These are phyloP conservation scores for Calamus simplicifolius DNA, from an alignment of 176 grass and related monocot genomes.

Conservation along the genomic window DNA sequence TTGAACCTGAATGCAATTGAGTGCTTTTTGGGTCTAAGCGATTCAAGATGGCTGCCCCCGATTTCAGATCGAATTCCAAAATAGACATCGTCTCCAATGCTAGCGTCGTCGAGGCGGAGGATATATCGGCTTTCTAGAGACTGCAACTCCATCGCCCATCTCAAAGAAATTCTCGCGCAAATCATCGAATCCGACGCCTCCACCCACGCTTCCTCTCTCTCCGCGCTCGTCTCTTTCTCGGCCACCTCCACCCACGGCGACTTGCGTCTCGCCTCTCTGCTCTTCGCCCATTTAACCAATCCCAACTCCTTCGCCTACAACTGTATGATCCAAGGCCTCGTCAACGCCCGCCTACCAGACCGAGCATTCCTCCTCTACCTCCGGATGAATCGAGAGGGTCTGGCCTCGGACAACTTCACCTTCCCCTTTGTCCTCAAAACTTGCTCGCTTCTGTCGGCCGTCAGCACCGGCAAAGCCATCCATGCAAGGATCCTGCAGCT, in stretches of 20 bases:
- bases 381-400: background rate
- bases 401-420: slow-evolving; percentile 11
- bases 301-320: slow-evolving; percentile 9
- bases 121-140: background rate
- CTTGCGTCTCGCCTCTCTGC: background rate
- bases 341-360: background rate
- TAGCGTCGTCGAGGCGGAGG: too few relatives aligned
- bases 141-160: slow-evolving; percentile 7
- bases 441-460: slow-evolving; percentile 3
- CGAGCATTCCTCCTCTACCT: slow-evolving; percentile 10
- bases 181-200: background rate
- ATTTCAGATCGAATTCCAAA: too few relatives aligned
- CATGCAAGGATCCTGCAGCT: slow-evolving; percentile 1
- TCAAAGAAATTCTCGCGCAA: slow-evolving; percentile 3
- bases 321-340: slow-evolving; percentile 8
- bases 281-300: background rate
- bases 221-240: slow-evolving; percentile 3
- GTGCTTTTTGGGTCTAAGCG: too few relatives aligned
- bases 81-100: too few relatives aligned
- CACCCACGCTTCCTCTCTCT: background rate
- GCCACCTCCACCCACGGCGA: slow-evolving; percentile 8
- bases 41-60: too few relatives aligned
- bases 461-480: slow-evolving; percentile 1
- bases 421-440: slow-evolving; percentile 17
- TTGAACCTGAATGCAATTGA: too few relatives aligned